These are phyloP conservation scores for Colletotrichum sp. DNA, from an alignment of 2,329 filamentous ascomycete species.

Conservation along the genomic window DNA sequence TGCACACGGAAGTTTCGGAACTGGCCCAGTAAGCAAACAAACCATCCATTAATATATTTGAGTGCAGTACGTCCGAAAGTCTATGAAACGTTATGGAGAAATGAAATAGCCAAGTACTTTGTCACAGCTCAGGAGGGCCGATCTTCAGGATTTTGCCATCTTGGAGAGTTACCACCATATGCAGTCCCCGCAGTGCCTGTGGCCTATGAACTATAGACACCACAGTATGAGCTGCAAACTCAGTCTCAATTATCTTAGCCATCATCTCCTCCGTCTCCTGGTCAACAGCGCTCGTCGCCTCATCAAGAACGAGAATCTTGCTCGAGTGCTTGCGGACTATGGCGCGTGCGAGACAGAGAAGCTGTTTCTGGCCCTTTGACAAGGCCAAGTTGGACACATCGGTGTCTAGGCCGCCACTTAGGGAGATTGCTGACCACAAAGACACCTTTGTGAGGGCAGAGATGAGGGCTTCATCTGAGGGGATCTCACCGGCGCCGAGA, in stretches of 20 bases:
- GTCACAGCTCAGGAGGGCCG: background rate
- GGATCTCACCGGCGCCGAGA: background rate
- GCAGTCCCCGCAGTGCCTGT: background rate
- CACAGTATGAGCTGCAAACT: slow-evolving; percentile 27
- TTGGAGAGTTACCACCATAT: background rate
- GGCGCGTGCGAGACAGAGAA: slow-evolving; percentile 29
- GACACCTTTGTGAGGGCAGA: slow-evolving; percentile 18
- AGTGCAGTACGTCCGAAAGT: background rate
- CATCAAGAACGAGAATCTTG: slow-evolving; percentile 69
- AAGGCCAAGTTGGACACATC: slow-evolving; percentile 16
- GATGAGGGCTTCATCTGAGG: slow-evolving; percentile 18
- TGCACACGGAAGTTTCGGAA: background rate
- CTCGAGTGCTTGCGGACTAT: background rate
- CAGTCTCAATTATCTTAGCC: slow-evolving; percentile 17
- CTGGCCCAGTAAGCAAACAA: background rate
- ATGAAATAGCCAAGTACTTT: background rate
- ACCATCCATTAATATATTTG: background rate
- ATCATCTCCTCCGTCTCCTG: slow-evolving; percentile 36
- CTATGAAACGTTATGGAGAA: background rate
- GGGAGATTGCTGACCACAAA: slow-evolving; percentile 18
- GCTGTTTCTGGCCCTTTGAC: slow-evolving; percentile 27
- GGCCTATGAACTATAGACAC: slow-evolving; percentile 31
- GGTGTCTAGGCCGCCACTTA: slow-evolving; percentile 21
- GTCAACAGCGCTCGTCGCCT: slow-evolving; percentile 67
- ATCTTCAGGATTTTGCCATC: background rate